phyloP scores from a whole-genome alignment of 306 rosid species.

The Trifolium repens region DNA sequence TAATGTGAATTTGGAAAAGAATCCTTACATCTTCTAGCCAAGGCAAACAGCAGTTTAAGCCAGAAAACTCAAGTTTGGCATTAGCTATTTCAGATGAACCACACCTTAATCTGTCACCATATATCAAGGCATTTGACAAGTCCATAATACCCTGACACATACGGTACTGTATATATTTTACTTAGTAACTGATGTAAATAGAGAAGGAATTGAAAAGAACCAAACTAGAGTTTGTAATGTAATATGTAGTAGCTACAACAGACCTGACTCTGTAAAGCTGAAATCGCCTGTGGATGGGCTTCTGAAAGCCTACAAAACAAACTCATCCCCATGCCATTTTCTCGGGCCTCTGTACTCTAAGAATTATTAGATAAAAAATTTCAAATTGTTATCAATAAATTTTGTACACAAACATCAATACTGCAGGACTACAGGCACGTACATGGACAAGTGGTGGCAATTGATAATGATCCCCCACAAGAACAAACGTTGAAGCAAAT shows the following conservation, averaged over 20 bases:
- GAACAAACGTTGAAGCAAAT: slow-evolving; percentile 86
- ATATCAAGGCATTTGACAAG: slow-evolving; percentile 90
- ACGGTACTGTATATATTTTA: slow-evolving; percentile 71
- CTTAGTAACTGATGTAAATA: slow-evolving; percentile 40
- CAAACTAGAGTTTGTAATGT: slow-evolving; percentile 8
- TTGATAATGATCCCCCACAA: slow-evolving; percentile 98
- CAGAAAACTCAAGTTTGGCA: slow-evolving; percentile 64
- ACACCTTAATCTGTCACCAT: slow-evolving; percentile 88
- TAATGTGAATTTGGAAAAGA: slow-evolving; percentile 31
- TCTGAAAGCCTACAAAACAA: slow-evolving; percentile 95
- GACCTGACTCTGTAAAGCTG: slow-evolving; percentile 90
- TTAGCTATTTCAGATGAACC: slow-evolving; percentile 82
- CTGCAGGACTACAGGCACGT: not conserved
- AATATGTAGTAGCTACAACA: slow-evolving; percentile 30
- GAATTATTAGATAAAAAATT: slow-evolving; percentile 28
- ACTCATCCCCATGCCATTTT: slow-evolving; percentile 92
- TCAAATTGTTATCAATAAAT: not conserved
- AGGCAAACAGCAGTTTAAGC: slow-evolving; percentile 53
- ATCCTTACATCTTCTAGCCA: slow-evolving; percentile 78
- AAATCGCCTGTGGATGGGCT: slow-evolving; percentile 91
- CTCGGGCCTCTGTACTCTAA: slow-evolving; percentile 89
- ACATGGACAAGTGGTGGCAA: slow-evolving; percentile 95
- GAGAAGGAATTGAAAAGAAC: slow-evolving; percentile 36
- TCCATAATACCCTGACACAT: slow-evolving; percentile 94
- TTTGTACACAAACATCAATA: slow-evolving; percentile 18